These are phyloP conservation scores for Acanthamoeba culbertsoni DNA, from an alignment of 208 protist species.

Conservation along the genomic window DNA sequence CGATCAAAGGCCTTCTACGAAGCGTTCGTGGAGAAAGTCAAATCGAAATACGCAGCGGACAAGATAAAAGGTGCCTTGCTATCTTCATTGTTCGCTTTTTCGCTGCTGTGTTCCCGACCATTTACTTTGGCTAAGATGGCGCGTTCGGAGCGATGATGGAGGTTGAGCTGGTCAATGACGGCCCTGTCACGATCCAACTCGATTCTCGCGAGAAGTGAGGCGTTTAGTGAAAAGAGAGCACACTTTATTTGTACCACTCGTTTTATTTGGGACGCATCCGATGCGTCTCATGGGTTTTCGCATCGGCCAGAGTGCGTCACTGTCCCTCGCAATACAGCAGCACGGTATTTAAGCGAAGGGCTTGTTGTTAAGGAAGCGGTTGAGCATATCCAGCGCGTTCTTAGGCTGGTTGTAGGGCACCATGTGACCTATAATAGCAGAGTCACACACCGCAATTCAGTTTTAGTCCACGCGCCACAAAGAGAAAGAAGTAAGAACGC, in stretches of 20 bases:
- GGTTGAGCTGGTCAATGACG: constrained; percentile 75
- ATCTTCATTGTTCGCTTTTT: background rate
- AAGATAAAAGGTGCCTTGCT: constrained; percentile 69
- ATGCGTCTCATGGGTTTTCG: too few relatives aligned
- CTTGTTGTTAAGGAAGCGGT: background rate
- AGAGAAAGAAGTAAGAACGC: background rate
- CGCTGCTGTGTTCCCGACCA: background rate
- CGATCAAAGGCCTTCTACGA: constrained; percentile 66
- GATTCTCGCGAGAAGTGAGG: constrained; percentile 62
- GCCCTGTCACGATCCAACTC: constrained; percentile 70
- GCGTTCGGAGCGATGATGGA: constrained; percentile 82
- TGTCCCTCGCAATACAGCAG: too few relatives aligned
- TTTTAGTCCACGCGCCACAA: background rate
- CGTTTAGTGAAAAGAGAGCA: too few relatives aligned
- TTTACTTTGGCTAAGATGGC: constrained; percentile 57
- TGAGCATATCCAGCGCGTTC: background rate
- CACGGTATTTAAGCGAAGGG: background rate
- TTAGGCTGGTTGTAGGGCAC: background rate
- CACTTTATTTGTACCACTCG: too few relatives aligned
- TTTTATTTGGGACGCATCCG: too few relatives aligned
- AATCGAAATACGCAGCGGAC: constrained; percentile 59
- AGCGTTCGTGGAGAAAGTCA: constrained; percentile 63
- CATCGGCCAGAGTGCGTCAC: too few relatives aligned
- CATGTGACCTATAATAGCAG: background rate
- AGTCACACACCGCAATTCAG: too few relatives aligned